These are phyloP conservation scores for Salix suchowensis DNA, from an alignment of 345 rosid species.

Conservation along the genomic window DNA sequence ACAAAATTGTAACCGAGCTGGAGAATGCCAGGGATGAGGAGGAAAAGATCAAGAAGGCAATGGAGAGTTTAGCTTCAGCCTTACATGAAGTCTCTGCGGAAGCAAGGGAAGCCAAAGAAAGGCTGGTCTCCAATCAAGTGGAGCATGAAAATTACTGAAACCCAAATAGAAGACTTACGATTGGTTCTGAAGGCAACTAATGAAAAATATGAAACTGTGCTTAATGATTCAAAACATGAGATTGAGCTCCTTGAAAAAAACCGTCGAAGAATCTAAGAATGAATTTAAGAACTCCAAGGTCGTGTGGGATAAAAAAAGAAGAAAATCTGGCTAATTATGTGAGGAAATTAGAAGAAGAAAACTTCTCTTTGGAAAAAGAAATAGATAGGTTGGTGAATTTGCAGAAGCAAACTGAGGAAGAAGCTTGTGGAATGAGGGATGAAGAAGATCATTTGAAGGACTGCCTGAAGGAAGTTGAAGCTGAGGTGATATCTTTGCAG, in stretches of 20 bases:
- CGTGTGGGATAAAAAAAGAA: constrained; percentile 85
- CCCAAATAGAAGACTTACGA: constrained; percentile 68
- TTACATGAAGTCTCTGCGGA: constrained; percentile 89
- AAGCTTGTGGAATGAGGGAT: constrained; percentile 59
- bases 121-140: constrained; percentile 52
- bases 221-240: constrained; percentile 69
- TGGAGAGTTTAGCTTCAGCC: constrained; percentile 94
- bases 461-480: constrained; percentile 73
- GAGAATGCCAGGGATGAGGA: constrained; percentile 75
- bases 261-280: constrained; percentile 51
- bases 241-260: constrained; percentile 48
- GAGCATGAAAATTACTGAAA: constrained; percentile 71
- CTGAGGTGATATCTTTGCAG: constrained; percentile 70
- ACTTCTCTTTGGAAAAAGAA: constrained; percentile 61
- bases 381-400: constrained; percentile 58
- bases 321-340: constrained; percentile 45
- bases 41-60: constrained; percentile 94
- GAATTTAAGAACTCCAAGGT: constrained; percentile 49
- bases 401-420: constrained; percentile 70
- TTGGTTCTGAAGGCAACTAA: constrained; percentile 71
- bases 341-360: constrained; percentile 69
- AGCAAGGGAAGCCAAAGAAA: constrained; percentile 88
- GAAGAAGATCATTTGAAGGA: constrained; percentile 67
- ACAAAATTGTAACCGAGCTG: constrained; percentile 60
- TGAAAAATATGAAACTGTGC: constrained; percentile 76